These are phyloP conservation scores for Russula olivacea DNA, from an alignment of 768 basidiomycete species.

Conservation along the genomic window DNA sequence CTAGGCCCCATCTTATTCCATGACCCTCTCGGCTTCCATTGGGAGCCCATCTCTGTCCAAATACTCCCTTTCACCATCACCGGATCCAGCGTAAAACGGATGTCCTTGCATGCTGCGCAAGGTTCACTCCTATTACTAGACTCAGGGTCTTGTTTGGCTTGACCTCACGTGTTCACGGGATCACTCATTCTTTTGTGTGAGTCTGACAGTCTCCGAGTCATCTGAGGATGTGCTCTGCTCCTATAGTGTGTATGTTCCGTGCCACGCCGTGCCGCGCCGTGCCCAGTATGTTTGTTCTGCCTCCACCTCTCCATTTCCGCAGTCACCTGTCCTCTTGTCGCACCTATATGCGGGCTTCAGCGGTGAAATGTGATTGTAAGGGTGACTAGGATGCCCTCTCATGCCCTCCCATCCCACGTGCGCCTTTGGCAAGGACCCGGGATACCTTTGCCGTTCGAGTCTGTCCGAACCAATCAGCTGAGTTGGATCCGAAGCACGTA, in stretches of 20 bases:
- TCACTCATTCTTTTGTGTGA: background rate
- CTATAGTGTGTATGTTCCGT: slow-evolving; percentile 6
- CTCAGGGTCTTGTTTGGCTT: background rate
- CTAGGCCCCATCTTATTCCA: slow-evolving; percentile 3
- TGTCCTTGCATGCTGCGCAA: background rate
- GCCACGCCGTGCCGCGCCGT: background rate
- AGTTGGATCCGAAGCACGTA: slow-evolving; percentile 9
- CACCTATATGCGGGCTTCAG: background rate
- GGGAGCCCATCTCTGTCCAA: slow-evolving; percentile 4
- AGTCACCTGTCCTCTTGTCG: slow-evolving; percentile 8
- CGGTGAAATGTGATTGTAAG: background rate
- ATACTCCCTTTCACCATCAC: slow-evolving; percentile 7
- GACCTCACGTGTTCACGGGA: background rate
- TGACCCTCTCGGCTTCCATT: slow-evolving; percentile 16
- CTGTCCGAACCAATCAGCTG: slow-evolving; percentile 22
- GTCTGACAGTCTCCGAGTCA: background rate
- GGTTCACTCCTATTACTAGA: slow-evolving; percentile 10
- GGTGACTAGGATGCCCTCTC: background rate
- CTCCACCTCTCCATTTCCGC: slow-evolving; percentile 12
- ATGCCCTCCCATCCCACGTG: background rate
- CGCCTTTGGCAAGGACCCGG: slow-evolving; percentile 3
- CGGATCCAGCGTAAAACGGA: background rate
- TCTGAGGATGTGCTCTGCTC: background rate
- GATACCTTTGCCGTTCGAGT: slow-evolving; percentile 12
- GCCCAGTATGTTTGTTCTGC: background rate